Conservation (phyloP, 495 filamentous ascomycete species). For the Penicillium steckii region DNA sequence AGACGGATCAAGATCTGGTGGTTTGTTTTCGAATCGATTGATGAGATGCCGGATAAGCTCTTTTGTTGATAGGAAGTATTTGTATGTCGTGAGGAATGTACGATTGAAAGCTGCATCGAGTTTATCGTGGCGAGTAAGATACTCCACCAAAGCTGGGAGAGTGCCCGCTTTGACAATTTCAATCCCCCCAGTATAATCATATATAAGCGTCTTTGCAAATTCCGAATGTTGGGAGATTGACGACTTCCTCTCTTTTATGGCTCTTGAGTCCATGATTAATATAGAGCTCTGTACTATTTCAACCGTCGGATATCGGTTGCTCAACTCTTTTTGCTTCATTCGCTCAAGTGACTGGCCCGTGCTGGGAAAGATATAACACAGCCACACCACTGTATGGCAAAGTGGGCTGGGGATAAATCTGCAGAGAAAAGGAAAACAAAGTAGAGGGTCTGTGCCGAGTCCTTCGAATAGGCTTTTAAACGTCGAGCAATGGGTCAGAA, state of each 20-base stretch:
- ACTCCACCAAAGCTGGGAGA: slow-evolving; percentile 80
- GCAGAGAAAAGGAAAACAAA: neutral
- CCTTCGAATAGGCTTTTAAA: neutral
- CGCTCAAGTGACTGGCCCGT: neutral
- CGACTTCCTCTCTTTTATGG: neutral
- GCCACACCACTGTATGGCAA: no score
- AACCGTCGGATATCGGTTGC: neutral
- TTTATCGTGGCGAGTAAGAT: slow-evolving; percentile 86
- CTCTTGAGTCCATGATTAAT: slow-evolving; percentile 4
- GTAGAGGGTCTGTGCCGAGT: neutral
- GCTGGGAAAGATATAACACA: neutral
- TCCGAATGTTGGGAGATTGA: slow-evolving; percentile 8
- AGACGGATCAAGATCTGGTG: slow-evolving; percentile 62
- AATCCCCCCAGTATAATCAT: slow-evolving; percentile 59
- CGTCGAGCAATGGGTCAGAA: neutral
- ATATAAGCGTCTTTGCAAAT: slow-evolving; percentile 58
- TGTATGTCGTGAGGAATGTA: slow-evolving; percentile 88
- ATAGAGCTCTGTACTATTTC: neutral
- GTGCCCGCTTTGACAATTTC: slow-evolving; percentile 76
- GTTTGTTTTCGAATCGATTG: slow-evolving; percentile 76
- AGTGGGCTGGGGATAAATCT: neutral
- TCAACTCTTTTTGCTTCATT: slow-evolving; percentile 1
- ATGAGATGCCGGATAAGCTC: slow-evolving; percentile 85
- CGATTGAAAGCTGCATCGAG: slow-evolving; percentile 86
- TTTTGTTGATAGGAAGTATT: slow-evolving; percentile 77